Conservation (phyloP, 106 monocot genomes). For the Acorus calamus region DNA sequence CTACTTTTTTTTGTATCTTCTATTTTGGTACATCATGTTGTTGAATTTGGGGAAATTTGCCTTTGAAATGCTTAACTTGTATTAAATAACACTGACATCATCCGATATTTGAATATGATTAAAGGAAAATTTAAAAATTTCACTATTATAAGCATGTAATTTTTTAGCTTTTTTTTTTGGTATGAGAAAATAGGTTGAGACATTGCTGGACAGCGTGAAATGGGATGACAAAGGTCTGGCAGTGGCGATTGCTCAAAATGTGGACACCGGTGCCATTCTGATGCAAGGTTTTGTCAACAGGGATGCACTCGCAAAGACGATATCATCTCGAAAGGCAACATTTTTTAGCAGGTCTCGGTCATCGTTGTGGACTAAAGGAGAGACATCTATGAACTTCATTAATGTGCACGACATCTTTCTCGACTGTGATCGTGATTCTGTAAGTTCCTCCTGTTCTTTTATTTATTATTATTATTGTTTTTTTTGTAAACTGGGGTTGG, state of each 20-base stretch:
- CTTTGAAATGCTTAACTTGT: too few relatives aligned
- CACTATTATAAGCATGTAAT: too few relatives aligned
- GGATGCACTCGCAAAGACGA: conserved; percentile 68
- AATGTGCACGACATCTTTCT: conserved; percentile 93
- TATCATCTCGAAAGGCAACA: conserved; percentile 74
- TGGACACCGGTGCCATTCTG: conserved; percentile 88
- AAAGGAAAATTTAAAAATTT: too few relatives aligned
- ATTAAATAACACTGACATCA: too few relatives aligned
- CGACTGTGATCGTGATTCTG: conserved; percentile 95
- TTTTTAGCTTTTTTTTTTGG: too few relatives aligned
- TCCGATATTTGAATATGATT: too few relatives aligned
- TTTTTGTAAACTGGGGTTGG: too few relatives aligned
- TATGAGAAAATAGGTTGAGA: too few relatives aligned
- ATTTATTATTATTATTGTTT: background rate
- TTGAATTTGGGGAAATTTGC: too few relatives aligned
- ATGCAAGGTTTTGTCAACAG: conserved; percentile 97
- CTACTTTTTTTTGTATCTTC: too few relatives aligned
- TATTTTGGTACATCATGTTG: too few relatives aligned
- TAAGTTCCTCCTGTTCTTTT: conserved; percentile 13
- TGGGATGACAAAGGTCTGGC: conserved; percentile 47
- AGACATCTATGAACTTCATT: conserved; percentile 89
- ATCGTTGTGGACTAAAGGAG: conserved; percentile 93
- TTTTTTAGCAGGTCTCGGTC: conserved; percentile 87
- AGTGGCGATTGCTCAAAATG: conserved; percentile 87
- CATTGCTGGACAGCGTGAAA: too few relatives aligned